Percentiles rank a stretch among this genome's conserved stretches.
These are phyloP conservation scores for Irpex sp. DNA, from an alignment of 1,284 basidiomycete species.

Conservation along the genomic window DNA sequence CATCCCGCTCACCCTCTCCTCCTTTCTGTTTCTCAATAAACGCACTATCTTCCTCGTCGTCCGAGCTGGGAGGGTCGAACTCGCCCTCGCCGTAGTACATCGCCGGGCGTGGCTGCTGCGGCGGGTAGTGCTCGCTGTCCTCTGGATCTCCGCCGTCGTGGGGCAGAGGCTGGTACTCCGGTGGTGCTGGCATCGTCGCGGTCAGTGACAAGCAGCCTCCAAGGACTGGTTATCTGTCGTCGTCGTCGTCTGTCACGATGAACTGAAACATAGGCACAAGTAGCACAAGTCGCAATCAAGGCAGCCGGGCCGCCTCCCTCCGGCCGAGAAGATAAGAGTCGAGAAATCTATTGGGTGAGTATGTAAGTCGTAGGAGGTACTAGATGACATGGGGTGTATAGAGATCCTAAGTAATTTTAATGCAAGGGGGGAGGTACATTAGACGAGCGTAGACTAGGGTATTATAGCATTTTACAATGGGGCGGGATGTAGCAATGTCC, in stretches of 20 bases:
- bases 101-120: conserved; percentile 21
- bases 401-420: background rate
- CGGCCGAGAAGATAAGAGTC: too few relatives aligned
- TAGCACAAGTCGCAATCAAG: too few relatives aligned
- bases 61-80: conserved; percentile 69
- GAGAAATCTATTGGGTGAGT: background rate
- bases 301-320: background rate
- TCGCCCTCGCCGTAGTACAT: conserved; percentile 68
- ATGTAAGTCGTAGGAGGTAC: background rate
- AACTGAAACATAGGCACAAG: too few relatives aligned
- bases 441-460: background rate
- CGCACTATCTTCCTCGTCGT: conserved; percentile 53
- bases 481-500: background rate
- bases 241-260: too few relatives aligned
- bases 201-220: too few relatives aligned
- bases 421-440: background rate
- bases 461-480: conserved; percentile 7
- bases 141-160: conserved; percentile 16
- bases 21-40: conserved; percentile 38
- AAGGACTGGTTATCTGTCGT: too few relatives aligned
- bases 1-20: conserved; percentile 25
- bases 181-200: too few relatives aligned
- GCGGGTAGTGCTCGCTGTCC: conserved; percentile 5
- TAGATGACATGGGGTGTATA: background rate
- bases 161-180: conserved; percentile 20